Evolutionary conservation across 2,329 filamentous ascomycete genomes (phyloP).

Genomic region (Cytospora piceicola): DNA sequence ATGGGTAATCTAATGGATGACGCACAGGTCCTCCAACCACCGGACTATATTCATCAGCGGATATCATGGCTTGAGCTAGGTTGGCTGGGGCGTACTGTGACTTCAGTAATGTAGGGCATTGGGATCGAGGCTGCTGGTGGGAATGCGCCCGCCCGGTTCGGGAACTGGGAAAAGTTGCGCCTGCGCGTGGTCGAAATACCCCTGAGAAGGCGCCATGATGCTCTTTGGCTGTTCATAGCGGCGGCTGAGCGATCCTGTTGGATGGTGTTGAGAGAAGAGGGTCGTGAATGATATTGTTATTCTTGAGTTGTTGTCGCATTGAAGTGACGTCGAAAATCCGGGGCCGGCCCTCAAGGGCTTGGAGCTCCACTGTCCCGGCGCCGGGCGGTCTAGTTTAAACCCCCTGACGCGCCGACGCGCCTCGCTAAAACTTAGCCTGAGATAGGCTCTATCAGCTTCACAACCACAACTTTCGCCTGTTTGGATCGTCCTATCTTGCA

Average conservation of each 20-base stretch:
- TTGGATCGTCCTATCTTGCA: not conserved
- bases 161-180: conserved; percentile 50
- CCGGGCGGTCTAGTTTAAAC: not conserved
- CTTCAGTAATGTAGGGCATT: conserved; percentile 63
- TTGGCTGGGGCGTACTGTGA: conserved; percentile 47
- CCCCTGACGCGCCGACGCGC: conserved; percentile 11
- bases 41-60: conserved; percentile 58
- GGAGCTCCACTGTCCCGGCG: conserved; percentile 12
- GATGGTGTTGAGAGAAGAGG: conserved; percentile 10
- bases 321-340: conserved; percentile 25
- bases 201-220: conserved; percentile 42
- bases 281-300: not conserved
- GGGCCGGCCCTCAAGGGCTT: conserved; percentile 12
- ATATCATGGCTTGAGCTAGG: conserved; percentile 10
- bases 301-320: not conserved
- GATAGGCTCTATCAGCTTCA: not conserved
- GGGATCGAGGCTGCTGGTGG: conserved; percentile 49
- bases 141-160: conserved; percentile 38
- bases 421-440: not conserved
- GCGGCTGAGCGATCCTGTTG: not conserved
- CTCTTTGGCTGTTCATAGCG: conserved; percentile 44
- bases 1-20: conserved; percentile 31
- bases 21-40: conserved; percentile 78
- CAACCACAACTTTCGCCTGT: not conserved
- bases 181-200: conserved; percentile 41